Base-by-base conservation (phyloP, 345 rosid species). In the Anastatica hierochuntica region DNA sequence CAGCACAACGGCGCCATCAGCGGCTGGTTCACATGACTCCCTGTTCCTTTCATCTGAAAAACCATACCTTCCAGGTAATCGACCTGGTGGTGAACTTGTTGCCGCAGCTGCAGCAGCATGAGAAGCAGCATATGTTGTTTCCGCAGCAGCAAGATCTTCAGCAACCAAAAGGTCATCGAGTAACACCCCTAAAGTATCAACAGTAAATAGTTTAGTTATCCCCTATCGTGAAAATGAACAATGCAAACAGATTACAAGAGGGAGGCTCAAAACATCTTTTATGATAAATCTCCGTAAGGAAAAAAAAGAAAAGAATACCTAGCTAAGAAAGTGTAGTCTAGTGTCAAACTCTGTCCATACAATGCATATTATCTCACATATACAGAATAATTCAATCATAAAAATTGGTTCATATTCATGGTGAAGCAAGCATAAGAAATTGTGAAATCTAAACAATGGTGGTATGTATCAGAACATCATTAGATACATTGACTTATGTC, bases 141-240 rank as follows among this genome's bases (percentile, higher is more conserved):
- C 96, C 49, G 85, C 90, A 46, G 90, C 84, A 49, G 88, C 90
- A 44, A 80, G 79, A 69, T 88, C 96, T 67, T 88, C 96, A 71
- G 96, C 90, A 71, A 82, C 94, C 73, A 88, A 88, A 48, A 88
- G 73, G 71, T 84, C 96, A 82, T 84, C 96, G 49, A 88, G 90
- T 76, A 88, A 68, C 59, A 84, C 94, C 45, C 96, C 96, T 84
- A 38, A 24, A 67, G 63, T 55, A 73, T 17, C 41, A 60, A 57
- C 16, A 50, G 53, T n/a, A 29, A 29, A 29, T 31, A 30, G 47
- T 11, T 52, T 47, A 47, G 58, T 41, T 24, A 37, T 50, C 37
- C 70, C 26, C 14, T 66, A 31, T 39, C 35, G 2, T 27, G 15
- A 23, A 34, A 34, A 15, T 45, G n/a, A 58, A 57, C 3, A 58